Conservation (phyloP, 2,329 filamentous ascomycete genomes). For the Helotiales sp. region DNA sequence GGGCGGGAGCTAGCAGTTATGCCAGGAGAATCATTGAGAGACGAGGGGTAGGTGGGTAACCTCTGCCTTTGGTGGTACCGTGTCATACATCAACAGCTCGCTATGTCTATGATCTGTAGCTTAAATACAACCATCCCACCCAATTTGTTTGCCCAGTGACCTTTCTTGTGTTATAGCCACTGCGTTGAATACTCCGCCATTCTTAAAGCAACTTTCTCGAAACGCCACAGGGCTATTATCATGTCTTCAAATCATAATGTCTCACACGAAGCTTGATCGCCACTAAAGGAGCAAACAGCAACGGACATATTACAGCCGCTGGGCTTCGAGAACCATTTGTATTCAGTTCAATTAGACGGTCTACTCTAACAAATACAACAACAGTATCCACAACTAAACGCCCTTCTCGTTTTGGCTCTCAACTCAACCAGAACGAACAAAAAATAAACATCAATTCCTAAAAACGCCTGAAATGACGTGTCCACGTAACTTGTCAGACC, state of each 20-base stretch:
- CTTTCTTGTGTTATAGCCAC: no score
- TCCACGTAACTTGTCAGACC: neutral
- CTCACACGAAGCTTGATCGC: neutral
- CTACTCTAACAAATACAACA: neutral
- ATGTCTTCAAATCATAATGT: neutral
- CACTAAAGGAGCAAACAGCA: neutral
- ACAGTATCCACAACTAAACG: neutral
- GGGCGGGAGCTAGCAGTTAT: no score
- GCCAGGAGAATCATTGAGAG: no score
- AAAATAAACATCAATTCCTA: neutral
- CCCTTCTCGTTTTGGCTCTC: conserved; percentile 2
- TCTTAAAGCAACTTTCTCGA: no score
- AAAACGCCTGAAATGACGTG: conserved; percentile 16
- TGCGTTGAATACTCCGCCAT: no score
- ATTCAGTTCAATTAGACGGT: neutral
- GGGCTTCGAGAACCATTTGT: neutral
- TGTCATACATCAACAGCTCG: no score
- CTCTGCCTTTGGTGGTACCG: no score
- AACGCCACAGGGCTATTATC: neutral
- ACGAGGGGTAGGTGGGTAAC: no score
- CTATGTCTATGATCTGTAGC: no score
- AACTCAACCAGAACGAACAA: neutral
- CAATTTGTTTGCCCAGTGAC: no score
- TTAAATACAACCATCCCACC: no score
- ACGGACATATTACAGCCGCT: neutral